Percentiles rank a stretch among this genome's conserved stretches.
Conservation (phyloP, 2,329 filamentous ascomycete genomes). For the Fusarium caatingaense region DNA sequence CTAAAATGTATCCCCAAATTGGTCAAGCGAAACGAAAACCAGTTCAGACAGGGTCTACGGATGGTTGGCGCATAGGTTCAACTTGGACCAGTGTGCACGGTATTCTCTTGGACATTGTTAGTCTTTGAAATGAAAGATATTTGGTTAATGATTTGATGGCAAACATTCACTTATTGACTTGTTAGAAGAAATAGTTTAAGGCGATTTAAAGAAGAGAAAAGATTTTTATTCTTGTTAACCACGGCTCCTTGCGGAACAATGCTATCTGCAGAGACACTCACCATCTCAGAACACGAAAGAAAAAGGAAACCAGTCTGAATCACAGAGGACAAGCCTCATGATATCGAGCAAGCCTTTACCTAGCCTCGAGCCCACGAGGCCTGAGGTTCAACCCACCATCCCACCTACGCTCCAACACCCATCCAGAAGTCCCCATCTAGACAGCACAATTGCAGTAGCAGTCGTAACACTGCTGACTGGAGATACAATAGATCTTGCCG, state of each 20-base stretch:
- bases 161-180: not conserved
- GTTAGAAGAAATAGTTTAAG: rapidly evolving
- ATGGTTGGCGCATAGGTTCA: too few relatives aligned
- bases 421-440: not conserved
- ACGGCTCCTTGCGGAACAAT: not conserved
- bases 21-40: too few relatives aligned
- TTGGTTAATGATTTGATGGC: rapidly evolving
- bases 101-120: not conserved
- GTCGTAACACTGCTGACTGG: conserved; percentile 4
- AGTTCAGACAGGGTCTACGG: too few relatives aligned
- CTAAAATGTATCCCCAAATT: too few relatives aligned
- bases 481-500: not conserved
- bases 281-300: not conserved
- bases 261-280: too few relatives aligned
- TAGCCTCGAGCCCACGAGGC: not conserved
- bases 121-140: not conserved
- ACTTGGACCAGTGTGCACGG: too few relatives aligned
- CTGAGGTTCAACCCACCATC: not conserved
- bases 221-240: not conserved
- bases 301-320: not conserved
- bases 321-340: too few relatives aligned
- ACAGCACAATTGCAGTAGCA: conserved; percentile 10
- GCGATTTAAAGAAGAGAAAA: not conserved
- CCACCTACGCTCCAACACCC: too few relatives aligned
- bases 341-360: not conserved